Evolutionary conservation across 1,284 basidiomycete species (phyloP), one percentile per base, ranked within the genome.

Genomic region (Schizophyllum amplum): DNA sequence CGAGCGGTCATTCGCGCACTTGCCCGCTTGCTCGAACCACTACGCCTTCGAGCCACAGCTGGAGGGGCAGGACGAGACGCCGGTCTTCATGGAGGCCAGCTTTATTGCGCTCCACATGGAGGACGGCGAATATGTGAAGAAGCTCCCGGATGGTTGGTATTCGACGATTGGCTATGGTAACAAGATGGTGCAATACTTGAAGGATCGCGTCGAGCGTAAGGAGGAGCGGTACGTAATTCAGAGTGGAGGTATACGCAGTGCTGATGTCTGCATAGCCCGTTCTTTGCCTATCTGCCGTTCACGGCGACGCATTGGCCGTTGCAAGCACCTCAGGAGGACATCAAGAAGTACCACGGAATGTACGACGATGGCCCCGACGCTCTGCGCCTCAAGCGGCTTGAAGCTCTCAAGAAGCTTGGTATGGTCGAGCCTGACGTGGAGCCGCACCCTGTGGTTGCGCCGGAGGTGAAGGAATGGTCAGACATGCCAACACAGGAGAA

Each of bases 231-330:
- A 13, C 5, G 27, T 33, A 6, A 13, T 55, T 26, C 22, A 60
- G 55, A 9, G 53, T 61, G 25, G 57, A 59, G 47, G 57, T 60
- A 27, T 51, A n/a, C n/a, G n/a, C n/a, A n/a, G n/a, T n/a, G n/a
- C 57, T 63, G 27, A 33, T 13, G 5, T 17, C 55, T 55, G 17
- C 47, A 47, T 51, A 53, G 48, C 47, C 65, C 65, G 9, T 66
- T 65, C 59, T 66, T 66, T 49, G 64, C 64, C 17, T 66, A 64
- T 53, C 53, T 66, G 27, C 64, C 65, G 4, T 66, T 65, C 56
- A 54, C 64, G 24, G 65, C 64, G 5, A 64, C 65, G 24, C 65
- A 66, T 51, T 66, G 65, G 65, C 65, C 65, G 21, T 59, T 66
- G 4, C 65, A 66, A 53, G 65, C 59, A 11, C 58, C 58, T 17